phyloP scores from a whole-genome alignment of 2,329 filamentous ascomycete genomes.

The Fusarium palustre region DNA sequence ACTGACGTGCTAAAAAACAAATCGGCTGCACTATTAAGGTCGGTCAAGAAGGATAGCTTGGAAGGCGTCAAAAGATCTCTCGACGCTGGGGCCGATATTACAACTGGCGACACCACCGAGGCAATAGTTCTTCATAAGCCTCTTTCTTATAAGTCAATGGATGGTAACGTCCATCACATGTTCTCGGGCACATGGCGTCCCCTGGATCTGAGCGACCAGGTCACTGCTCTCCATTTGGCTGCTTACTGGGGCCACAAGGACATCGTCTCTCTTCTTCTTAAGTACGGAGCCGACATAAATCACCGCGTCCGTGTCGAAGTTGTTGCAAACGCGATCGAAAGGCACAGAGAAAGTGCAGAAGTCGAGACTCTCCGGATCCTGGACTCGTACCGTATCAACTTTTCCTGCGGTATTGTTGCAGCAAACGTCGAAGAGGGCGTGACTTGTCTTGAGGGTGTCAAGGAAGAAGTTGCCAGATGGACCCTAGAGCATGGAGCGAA shows the following conservation, averaged over 20 bases:
- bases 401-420: background rate
- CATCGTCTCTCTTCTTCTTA: background rate
- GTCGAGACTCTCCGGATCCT: background rate
- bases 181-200: background rate
- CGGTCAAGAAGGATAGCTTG: background rate
- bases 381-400: background rate
- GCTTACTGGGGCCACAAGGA: background rate
- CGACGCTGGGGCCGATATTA: background rate
- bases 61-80: background rate
- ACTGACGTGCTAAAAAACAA: background rate
- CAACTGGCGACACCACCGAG: background rate
- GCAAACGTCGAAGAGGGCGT: background rate
- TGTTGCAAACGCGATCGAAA: background rate
- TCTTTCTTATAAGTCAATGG: background rate
- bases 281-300: background rate
- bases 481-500: constrained; percentile 12
- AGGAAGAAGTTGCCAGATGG: background rate
- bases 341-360: background rate
- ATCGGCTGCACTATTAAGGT: background rate
- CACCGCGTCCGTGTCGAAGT: constrained; percentile 15
- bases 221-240: constrained; percentile 21
- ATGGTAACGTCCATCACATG: background rate
- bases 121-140: background rate
- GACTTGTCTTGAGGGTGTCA: background rate
- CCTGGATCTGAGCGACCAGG: constrained; percentile 2